Base-by-base conservation (phyloP, 257 asterid genomes). In the Verbena officinalis region DNA sequence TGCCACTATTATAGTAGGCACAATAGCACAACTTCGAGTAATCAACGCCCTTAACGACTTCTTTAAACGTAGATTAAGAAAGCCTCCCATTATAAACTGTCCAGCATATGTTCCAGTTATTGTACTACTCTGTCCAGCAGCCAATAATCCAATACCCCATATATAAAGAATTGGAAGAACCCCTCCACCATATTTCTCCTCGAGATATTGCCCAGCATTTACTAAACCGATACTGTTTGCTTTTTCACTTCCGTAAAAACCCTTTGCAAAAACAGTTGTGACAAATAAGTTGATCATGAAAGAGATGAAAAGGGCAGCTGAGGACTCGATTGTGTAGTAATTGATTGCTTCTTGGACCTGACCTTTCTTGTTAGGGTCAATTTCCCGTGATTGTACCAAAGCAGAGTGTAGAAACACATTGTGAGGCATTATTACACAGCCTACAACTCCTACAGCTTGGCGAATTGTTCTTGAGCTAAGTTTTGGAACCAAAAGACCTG, bases 371-470 rank as follows among this genome's bases (percentile, higher is more conserved):
- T 63, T 77, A 49, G 84, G 85, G 71, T 94, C 95, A 3, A 90
- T 79, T 75, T 86, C 71, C 65, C 99, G 83, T 6, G 99, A 94
- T 64, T 90, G 99, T 39, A 94, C 99, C 67, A 94, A 75, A 61
- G 99, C 99, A 30, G 99, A 94, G 82, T 94, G 98, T 58, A 94
- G 55, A 64, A 94, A 94, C 13, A 94, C 98, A 61, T 94, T 94
- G 80, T 94, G 99, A 67, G 99, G 99, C 99, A 94, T 94, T 74
- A 94, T 94, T 22, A 94, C 96, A 62, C 99, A 90, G 27, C 99
- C 99, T 59, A 94, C 99, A 0, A 94, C 97, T 69, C 98, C 99
- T 64, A 94, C 99, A 27, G 99, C 99, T 71, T 94, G 99, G 48
- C 90, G 84, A 61, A 94, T 83, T 49, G 96, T 94, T 80, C 93